A percentile compares a stretch with the other conserved stretches of the same genome.
phyloP scores from a whole-genome alignment of 371 early-diverging fungal genomes.

The Mortierella sp. region DNA sequence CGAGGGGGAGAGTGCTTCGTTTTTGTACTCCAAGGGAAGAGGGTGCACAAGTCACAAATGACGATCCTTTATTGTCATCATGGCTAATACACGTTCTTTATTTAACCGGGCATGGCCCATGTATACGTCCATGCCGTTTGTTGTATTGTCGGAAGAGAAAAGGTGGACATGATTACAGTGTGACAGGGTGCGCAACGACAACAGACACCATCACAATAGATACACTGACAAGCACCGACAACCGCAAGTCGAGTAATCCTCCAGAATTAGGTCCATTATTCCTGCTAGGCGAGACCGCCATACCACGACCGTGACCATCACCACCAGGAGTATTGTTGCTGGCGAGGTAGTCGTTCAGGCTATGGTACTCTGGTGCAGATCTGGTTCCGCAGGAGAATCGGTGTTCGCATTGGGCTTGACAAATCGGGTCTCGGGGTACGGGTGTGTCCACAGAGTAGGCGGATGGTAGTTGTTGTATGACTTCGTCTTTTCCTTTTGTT shows the following conservation, averaged over 20 bases:
- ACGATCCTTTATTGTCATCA: background rate
- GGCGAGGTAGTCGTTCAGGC: background rate
- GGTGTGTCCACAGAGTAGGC: background rate
- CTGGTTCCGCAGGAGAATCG: background rate
- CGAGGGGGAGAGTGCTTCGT: background rate
- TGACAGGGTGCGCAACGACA: background rate
- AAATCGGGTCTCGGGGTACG: background rate
- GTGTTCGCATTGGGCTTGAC: background rate
- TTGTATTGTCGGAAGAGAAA: background rate
- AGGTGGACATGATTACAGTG: background rate
- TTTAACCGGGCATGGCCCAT: background rate
- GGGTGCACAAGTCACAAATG: slow-evolving; percentile 22
- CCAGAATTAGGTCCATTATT: background rate
- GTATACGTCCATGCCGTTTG: background rate
- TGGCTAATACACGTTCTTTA: background rate
- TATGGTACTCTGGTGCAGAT: background rate
- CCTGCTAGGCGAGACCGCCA: background rate
- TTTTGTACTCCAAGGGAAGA: background rate
- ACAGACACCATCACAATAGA: background rate
- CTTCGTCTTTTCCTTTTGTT: background rate
- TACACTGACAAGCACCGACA: background rate
- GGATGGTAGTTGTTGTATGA: background rate
- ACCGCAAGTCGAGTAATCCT: background rate
- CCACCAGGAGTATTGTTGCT: background rate
- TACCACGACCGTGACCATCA: background rate